These are phyloP conservation scores for Firmiana major DNA, from an alignment of 345 rosid species.

Conservation along the genomic window DNA sequence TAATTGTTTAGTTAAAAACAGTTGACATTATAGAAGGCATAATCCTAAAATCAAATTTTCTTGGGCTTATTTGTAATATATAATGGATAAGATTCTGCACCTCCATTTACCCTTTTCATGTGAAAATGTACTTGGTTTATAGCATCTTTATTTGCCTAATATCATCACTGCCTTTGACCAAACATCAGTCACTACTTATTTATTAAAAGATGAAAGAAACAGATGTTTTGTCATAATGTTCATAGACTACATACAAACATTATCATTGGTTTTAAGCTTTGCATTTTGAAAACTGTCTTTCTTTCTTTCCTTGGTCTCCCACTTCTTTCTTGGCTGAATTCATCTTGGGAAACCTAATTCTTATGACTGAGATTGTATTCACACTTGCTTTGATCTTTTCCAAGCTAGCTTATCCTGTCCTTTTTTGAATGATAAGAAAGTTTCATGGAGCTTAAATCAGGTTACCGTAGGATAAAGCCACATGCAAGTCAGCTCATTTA, in stretches of 20 bases:
- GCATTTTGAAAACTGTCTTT: not conserved
- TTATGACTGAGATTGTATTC: not conserved
- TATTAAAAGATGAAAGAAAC: not conserved
- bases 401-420: not conserved
- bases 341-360: not conserved
- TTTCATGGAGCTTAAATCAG: not conserved
- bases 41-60: not conserved
- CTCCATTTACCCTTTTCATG: not conserved
- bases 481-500: not conserved
- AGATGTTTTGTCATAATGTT: not conserved
- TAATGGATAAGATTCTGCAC: not conserved
- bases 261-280: not conserved
- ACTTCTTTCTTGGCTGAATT: not conserved
- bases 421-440: too few relatives aligned
- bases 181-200: not conserved
- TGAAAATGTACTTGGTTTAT: not conserved
- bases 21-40: not conserved
- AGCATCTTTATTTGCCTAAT: not conserved
- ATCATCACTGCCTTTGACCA: slow-evolving; percentile 8
- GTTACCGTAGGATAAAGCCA: not conserved
- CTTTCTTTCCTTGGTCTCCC: not conserved
- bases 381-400: not conserved
- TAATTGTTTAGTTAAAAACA: not conserved
- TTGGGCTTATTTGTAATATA: not conserved
- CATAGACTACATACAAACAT: not conserved